Conservation (phyloP, 768 basidiomycete genomes). For the Fistulinella prunicolor region DNA sequence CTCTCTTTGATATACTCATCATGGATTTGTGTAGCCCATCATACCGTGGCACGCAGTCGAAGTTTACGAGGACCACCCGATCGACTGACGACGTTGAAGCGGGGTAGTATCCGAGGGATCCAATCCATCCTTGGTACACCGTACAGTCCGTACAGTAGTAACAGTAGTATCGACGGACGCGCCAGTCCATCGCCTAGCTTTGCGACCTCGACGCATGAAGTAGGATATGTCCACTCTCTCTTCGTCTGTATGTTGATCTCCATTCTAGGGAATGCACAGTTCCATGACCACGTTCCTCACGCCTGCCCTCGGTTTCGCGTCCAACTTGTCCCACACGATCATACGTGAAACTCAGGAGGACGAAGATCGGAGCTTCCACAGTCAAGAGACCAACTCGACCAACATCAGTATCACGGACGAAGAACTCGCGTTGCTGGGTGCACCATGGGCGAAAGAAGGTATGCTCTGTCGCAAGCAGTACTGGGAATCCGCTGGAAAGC, state of each 20-base stretch:
- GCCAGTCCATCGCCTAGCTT: slow-evolving; percentile 95
- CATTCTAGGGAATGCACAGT: slow-evolving; percentile 51
- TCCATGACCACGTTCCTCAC: slow-evolving; percentile 70
- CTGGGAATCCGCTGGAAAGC: slow-evolving; percentile 80
- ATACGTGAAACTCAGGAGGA: slow-evolving; percentile 93
- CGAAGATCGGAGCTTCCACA: slow-evolving; percentile 68
- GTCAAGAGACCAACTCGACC: slow-evolving; percentile 62
- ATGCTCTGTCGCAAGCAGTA: slow-evolving; percentile 94
- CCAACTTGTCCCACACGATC: slow-evolving; percentile 93
- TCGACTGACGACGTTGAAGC: slow-evolving; percentile 74
- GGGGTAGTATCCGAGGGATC: slow-evolving; percentile 87
- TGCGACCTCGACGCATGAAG: slow-evolving; percentile 85
- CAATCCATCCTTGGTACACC: slow-evolving; percentile 73
- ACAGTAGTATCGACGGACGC: slow-evolving; percentile 80
- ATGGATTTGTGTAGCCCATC: slow-evolving; percentile 46
- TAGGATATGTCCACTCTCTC: slow-evolving; percentile 27
- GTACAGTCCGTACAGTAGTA: slow-evolving; percentile 82
- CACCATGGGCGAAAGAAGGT: slow-evolving; percentile 99
- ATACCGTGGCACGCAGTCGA: slow-evolving; percentile 57
- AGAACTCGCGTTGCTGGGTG: slow-evolving; percentile 89
- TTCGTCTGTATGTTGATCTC: slow-evolving; percentile 9
- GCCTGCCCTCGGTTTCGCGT: slow-evolving; percentile 93
- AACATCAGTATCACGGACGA: slow-evolving; percentile 90
- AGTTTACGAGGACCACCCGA: slow-evolving; percentile 72
- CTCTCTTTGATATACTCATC: slow-evolving; percentile 56